phyloP scores from a whole-genome alignment of 768 basidiomycete species.

The Kondoa subrosea region DNA sequence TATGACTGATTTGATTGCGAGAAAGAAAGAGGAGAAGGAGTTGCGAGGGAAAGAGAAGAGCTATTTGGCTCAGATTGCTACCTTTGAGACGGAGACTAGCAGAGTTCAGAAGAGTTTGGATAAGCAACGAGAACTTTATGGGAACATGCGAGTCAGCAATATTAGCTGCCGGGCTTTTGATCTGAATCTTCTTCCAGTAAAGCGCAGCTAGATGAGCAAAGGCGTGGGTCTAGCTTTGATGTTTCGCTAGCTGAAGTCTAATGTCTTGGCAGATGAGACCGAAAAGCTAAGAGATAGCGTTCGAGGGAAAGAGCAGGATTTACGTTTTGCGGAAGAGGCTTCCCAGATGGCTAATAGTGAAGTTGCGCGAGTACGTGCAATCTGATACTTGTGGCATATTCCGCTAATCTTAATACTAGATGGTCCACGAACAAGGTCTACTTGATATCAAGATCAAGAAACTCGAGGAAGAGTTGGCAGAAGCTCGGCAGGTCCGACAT shows the following conservation, averaged over 20 bases:
- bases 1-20: slow-evolving; percentile 53
- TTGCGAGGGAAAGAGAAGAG: slow-evolving; percentile 68
- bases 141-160: slow-evolving; percentile 18
- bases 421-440: slow-evolving; percentile 47
- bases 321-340: slow-evolving; percentile 49
- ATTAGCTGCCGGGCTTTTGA: not conserved
- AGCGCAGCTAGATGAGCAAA: slow-evolving; percentile 78
- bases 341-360: slow-evolving; percentile 50
- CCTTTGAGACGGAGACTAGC: slow-evolving; percentile 60
- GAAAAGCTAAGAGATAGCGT: slow-evolving; percentile 58
- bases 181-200: slow-evolving; percentile 57
- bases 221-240: slow-evolving; percentile 39
- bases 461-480: slow-evolving; percentile 54
- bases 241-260: slow-evolving; percentile 3
- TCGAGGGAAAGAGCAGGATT: slow-evolving; percentile 55
- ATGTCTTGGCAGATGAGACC: slow-evolving; percentile 43
- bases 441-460: slow-evolving; percentile 54
- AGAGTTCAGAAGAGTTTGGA: slow-evolving; percentile 61
- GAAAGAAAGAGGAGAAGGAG: slow-evolving; percentile 86
- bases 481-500: slow-evolving; percentile 54
- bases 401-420: slow-evolving; percentile 37
- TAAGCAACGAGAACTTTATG: slow-evolving; percentile 50
- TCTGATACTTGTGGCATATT: not conserved
- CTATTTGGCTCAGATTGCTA: slow-evolving; percentile 48
- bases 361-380: slow-evolving; percentile 30